These are phyloP conservation scores for Elsinoe perseae DNA, from an alignment of 2,329 filamentous ascomycete genomes.

Conservation along the genomic window DNA sequence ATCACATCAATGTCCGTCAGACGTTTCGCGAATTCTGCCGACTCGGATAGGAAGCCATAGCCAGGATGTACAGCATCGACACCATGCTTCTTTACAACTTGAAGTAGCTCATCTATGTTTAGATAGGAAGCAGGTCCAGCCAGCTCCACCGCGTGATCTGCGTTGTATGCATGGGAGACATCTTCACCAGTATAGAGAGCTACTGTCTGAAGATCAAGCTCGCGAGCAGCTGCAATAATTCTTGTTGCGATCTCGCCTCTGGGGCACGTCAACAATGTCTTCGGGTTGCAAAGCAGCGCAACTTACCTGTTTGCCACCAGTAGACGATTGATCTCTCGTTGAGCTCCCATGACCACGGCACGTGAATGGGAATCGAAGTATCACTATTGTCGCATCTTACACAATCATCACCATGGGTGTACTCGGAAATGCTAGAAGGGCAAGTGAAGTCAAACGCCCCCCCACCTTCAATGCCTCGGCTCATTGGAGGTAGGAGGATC, in stretches of 20 bases:
- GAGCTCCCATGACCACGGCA: too few relatives aligned
- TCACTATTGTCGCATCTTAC: too few relatives aligned
- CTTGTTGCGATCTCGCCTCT: constrained; percentile 59
- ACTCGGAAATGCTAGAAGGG: not conserved
- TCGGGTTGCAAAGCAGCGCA: not conserved
- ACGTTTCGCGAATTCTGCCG: constrained; percentile 41
- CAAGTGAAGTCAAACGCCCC: not conserved
- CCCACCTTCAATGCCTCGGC: constrained; percentile 9
- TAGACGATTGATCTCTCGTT: constrained; percentile 40
- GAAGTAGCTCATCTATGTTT: constrained; percentile 42
- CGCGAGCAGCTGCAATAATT: constrained; percentile 52
- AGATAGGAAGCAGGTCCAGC: constrained; percentile 47
- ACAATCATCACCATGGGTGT: too few relatives aligned
- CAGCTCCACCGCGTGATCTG: constrained; percentile 45
- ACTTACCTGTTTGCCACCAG: constrained; percentile 49
- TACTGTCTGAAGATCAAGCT: constrained; percentile 50
- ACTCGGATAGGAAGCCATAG: constrained; percentile 57
- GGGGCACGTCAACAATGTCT: not conserved
- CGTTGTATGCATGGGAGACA: constrained; percentile 46
- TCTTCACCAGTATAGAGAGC: constrained; percentile 51
- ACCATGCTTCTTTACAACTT: constrained; percentile 40
- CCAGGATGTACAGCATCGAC: constrained; percentile 53
- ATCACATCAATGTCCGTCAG: constrained; percentile 39
- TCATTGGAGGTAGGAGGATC: not conserved
- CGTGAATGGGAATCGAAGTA: too few relatives aligned